Conservation (phyloP, 2,329 filamentous ascomycete genomes). For the Botryosphaeria dothidea region DNA sequence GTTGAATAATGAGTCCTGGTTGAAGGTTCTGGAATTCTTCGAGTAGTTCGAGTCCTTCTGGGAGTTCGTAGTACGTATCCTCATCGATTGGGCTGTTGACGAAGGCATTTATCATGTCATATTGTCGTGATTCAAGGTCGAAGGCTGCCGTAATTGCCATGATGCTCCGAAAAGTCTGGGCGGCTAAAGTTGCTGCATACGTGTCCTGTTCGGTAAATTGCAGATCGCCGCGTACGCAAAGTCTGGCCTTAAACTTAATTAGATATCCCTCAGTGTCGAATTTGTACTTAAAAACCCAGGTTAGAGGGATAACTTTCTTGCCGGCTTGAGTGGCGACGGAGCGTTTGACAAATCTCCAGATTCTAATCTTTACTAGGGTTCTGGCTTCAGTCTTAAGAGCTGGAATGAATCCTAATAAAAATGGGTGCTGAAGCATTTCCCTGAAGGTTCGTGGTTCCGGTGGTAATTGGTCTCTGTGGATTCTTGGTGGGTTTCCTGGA, state of each 20-base stretch:
- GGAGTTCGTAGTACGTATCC: conserved; percentile 21
- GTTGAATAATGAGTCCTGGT: neutral
- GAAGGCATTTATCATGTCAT: conserved; percentile 28
- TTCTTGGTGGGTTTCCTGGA: neutral
- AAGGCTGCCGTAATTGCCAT: conserved; percentile 27
- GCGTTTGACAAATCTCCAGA: neutral
- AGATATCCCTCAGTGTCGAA: conserved; percentile 23
- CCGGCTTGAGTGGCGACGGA: neutral
- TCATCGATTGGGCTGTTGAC: conserved; percentile 23
- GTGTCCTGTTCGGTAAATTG: conserved; percentile 19
- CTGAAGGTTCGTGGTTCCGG: neutral
- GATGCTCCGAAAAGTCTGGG: conserved; percentile 23
- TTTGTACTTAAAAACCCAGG: conserved; percentile 25
- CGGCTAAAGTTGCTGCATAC: conserved; percentile 23
- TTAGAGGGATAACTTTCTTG: conserved; percentile 19
- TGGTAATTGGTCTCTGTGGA: neutral
- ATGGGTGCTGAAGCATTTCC: neutral
- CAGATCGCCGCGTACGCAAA: conserved; percentile 23
- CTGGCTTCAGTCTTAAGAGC: no score
- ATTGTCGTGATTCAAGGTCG: conserved; percentile 24
- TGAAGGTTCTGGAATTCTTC: no score
- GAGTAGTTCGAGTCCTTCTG: conserved; percentile 22
- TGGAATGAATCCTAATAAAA: neutral
- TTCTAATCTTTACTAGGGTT: neutral
- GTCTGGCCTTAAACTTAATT: conserved; percentile 22